Percentiles rank a stretch among this genome's conserved stretches.
These are phyloP conservation scores for Macrophomina pseudophaseolina DNA, from an alignment of 2,329 filamentous ascomycete species.

Conservation along the genomic window DNA sequence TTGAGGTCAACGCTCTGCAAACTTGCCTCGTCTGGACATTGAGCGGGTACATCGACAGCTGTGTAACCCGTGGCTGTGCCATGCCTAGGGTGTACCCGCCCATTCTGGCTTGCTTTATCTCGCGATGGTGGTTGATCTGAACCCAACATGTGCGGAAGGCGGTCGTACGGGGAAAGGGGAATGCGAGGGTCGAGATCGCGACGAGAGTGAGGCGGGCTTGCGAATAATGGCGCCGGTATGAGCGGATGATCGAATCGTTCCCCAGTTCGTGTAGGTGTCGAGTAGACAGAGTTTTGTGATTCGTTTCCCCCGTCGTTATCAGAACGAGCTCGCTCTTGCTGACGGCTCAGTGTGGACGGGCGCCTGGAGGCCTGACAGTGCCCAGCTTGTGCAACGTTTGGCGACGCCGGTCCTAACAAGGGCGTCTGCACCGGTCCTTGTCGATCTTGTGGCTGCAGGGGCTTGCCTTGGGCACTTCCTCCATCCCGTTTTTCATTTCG, in stretches of 20 bases:
- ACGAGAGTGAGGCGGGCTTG: conserved; percentile 25
- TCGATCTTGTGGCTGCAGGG: conserved; percentile 15
- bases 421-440: conserved; percentile 24
- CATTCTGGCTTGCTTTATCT: not conserved
- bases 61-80: not conserved
- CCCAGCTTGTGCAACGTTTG: conserved; percentile 21
- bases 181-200: conserved; percentile 20
- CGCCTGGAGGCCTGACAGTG: conserved; percentile 22
- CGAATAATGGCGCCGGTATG: conserved; percentile 22
- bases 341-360: conserved; percentile 15
- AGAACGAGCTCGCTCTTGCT: conserved; percentile 6
- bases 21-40: not conserved
- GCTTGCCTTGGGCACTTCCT: conserved; percentile 1
- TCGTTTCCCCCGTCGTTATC: not conserved
- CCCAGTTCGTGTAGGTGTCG: conserved; percentile 2
- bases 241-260: conserved; percentile 11
- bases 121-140: not conserved
- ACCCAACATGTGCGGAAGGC: conserved; percentile 1
- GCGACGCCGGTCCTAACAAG: conserved; percentile 14
- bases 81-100: not conserved
- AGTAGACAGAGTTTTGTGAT: conserved; percentile 11
- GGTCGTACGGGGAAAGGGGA: conserved; percentile 24
- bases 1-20: not conserved
- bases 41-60: not conserved
- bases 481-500: not conserved